Conservation (phyloP, 2,329 filamentous ascomycete genomes). For the Hypoxylon rubiginosum region DNA sequence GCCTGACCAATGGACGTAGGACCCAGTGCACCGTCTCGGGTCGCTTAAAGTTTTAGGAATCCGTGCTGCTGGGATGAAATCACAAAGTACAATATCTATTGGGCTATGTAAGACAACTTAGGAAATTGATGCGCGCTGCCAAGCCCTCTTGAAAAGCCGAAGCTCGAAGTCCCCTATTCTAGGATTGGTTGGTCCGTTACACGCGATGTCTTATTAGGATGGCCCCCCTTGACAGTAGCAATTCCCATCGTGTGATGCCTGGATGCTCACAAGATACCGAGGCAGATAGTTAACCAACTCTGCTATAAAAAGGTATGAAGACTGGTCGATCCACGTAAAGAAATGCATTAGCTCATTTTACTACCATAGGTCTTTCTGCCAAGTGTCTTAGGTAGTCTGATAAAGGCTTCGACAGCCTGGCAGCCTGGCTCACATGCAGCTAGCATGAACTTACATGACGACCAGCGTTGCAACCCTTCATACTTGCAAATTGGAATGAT, state of each 20-base stretch:
- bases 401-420: not conserved
- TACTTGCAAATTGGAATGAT: conserved; percentile 2
- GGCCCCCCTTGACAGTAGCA: not conserved
- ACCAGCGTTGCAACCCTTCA: not conserved
- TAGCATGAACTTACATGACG: not conserved
- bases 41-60: conserved; percentile 26
- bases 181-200: not conserved
- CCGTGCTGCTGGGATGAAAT: conserved; percentile 28
- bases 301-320: not conserved
- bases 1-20: conserved; percentile 26
- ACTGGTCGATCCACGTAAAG: not conserved
- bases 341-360: not conserved
- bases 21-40: conserved; percentile 42
- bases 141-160: not conserved
- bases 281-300: not conserved
- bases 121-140: not conserved
- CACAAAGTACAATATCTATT: not conserved
- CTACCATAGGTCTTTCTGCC: not conserved
- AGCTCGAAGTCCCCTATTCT: not conserved
- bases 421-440: not conserved
- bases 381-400: not conserved
- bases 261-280: not conserved
- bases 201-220: not conserved
- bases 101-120: not conserved
- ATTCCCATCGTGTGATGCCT: not conserved